A percentile compares a stretch with the other conserved stretches of the same genome.
These are phyloP conservation scores for Wallacemonas sp. DNA, from an alignment of 208 protist species.

Conservation along the genomic window DNA sequence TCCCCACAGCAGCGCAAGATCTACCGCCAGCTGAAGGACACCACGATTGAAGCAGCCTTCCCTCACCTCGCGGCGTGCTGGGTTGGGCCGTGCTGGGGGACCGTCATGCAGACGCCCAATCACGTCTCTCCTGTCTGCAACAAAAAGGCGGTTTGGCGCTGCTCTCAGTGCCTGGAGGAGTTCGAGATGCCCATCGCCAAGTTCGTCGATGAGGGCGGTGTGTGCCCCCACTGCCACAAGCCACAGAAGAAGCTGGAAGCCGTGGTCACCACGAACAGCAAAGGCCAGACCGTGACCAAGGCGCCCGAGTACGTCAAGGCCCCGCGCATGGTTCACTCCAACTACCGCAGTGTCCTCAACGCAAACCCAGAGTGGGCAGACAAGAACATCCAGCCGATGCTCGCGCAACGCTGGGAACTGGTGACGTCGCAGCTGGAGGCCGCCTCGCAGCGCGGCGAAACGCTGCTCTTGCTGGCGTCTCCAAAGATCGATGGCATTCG, in stretches of 20 bases:
- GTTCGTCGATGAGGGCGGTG: slow-evolving; percentile 72
- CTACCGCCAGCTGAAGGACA: slow-evolving; percentile 62
- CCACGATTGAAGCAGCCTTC: slow-evolving; percentile 72
- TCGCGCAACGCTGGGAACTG: slow-evolving; percentile 82
- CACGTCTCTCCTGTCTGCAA: slow-evolving; percentile 64
- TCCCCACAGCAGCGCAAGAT: slow-evolving; percentile 51
- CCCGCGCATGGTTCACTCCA: slow-evolving; percentile 85
- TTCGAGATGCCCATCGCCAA: slow-evolving; percentile 77
- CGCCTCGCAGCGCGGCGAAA: slow-evolving; percentile 11
- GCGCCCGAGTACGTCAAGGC: slow-evolving; percentile 52
- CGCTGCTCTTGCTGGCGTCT: slow-evolving; percentile 68
- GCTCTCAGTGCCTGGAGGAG: slow-evolving; percentile 74
- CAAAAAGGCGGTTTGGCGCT: slow-evolving; percentile 85
- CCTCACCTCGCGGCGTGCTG: slow-evolving; percentile 86
- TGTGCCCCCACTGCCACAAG: slow-evolving; percentile 82
- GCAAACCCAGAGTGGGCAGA: slow-evolving; percentile 84
- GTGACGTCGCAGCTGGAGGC: slow-evolving; percentile 51
- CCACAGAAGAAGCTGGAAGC: slow-evolving; percentile 43
- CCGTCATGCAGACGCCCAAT: slow-evolving; percentile 80
- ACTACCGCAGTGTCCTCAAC: slow-evolving; percentile 79
- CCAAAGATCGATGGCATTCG: slow-evolving; percentile 92
- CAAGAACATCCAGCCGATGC: slow-evolving; percentile 87
- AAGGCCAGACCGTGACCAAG: slow-evolving; percentile 26
- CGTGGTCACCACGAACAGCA: slow-evolving; percentile 19
- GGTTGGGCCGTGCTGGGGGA: slow-evolving; percentile 87